Evolutionary conservation across 2,329 filamentous ascomycete species (phyloP).

Genomic region (Aspergillus sp.): DNA sequence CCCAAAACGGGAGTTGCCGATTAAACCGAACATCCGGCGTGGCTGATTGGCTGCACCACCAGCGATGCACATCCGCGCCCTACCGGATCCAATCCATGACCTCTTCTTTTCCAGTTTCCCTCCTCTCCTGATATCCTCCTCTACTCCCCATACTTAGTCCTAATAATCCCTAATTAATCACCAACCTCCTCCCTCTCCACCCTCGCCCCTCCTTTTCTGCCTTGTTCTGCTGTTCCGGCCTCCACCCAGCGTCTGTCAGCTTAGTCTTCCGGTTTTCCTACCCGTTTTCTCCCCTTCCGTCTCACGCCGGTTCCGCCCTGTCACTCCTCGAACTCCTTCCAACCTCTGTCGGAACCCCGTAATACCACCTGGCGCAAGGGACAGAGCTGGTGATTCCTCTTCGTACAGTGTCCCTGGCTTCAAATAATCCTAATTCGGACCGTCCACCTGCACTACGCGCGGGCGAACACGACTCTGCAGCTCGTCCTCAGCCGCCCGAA

Average conservation of each 20-base stretch:
- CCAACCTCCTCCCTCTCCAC: background rate
- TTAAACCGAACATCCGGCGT: slow-evolving; percentile 7
- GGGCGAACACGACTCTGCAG: background rate
- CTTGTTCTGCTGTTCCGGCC: background rate
- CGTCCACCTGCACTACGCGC: background rate
- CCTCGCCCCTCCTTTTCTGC: background rate
- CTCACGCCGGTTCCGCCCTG: background rate
- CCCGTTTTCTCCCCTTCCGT: background rate
- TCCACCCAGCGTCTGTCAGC: background rate
- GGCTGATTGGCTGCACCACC: slow-evolving; percentile 8
- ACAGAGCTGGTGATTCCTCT: background rate
- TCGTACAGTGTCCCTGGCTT: background rate
- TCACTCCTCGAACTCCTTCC: background rate
- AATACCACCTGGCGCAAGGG: background rate
- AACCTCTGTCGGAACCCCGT: background rate
- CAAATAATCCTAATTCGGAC: background rate
- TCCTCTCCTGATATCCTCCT: slow-evolving; percentile 1
- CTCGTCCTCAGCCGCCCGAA: background rate
- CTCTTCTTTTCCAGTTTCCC: background rate
- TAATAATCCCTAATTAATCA: background rate
- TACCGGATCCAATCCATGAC: slow-evolving; percentile 5
- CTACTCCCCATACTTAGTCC: background rate
- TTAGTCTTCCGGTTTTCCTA: too few species aligned
- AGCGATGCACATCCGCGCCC: slow-evolving; percentile 7
- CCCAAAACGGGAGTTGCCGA: slow-evolving; percentile 12